Conservation (phyloP, 2,329 filamentous ascomycete genomes). For the Penicillium sp. region DNA sequence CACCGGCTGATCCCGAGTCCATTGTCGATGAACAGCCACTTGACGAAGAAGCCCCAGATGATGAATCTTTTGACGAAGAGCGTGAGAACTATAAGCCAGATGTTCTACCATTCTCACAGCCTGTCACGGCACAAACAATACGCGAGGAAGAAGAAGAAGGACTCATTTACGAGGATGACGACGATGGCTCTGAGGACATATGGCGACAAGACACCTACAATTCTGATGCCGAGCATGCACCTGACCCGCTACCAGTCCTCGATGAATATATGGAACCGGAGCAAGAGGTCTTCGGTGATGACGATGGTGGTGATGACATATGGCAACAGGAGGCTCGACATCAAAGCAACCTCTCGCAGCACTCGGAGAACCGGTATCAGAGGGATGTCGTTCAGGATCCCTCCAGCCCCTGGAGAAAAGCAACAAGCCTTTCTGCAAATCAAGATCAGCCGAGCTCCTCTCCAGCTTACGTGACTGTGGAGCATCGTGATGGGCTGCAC, state of each 20-base stretch:
- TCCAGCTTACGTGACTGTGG: slow-evolving; percentile 32
- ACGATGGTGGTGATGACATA: slow-evolving; percentile 48
- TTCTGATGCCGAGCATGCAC: background rate
- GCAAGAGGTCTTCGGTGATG: slow-evolving; percentile 20
- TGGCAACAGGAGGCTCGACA: slow-evolving; percentile 51
- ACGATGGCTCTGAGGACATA: slow-evolving; percentile 17
- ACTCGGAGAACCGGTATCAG: slow-evolving; percentile 23
- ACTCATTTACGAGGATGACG: slow-evolving; percentile 3
- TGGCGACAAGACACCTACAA: slow-evolving; percentile 14
- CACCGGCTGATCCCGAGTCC: slow-evolving; percentile 3
- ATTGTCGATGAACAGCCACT: background rate
- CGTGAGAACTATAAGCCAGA: slow-evolving; percentile 14
- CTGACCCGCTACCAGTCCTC: background rate
- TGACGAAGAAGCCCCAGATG: slow-evolving; percentile 4
- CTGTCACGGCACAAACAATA: background rate
- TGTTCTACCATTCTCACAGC: background rate
- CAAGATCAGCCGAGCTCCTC: slow-evolving; percentile 29
- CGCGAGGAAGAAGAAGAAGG: background rate
- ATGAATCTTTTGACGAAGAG: slow-evolving; percentile 11
- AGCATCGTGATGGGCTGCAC: slow-evolving; percentile 28
- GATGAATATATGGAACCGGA: slow-evolving; percentile 16
- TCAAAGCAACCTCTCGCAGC: slow-evolving; percentile 34
- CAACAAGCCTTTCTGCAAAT: slow-evolving; percentile 26
- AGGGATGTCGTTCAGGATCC: slow-evolving; percentile 22
- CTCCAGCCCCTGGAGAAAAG: slow-evolving; percentile 36